These are phyloP conservation scores for Leccinum fibrillosum DNA, from an alignment of 768 basidiomycete species.

Conservation along the genomic window DNA sequence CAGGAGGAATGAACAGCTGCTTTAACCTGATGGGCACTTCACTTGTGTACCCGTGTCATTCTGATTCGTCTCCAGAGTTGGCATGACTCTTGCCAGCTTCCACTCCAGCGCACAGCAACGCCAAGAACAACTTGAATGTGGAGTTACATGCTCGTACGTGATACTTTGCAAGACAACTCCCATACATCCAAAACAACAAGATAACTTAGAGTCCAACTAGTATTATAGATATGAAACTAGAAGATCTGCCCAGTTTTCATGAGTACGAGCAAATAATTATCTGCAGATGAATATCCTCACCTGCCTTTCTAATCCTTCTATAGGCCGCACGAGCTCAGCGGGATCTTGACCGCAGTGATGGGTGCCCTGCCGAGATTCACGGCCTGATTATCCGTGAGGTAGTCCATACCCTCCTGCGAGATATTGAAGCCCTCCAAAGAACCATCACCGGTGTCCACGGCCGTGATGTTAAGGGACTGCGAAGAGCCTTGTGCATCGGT, in stretches of 20 bases:
- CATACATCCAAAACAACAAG: neutral
- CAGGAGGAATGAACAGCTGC: neutral
- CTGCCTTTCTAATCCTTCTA: neutral
- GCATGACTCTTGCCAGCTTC: neutral
- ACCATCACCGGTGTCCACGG: slow-evolving; percentile 45
- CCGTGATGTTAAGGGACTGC: slow-evolving; percentile 46
- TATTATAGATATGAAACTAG: neutral
- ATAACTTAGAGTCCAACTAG: neutral
- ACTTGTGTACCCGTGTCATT: neutral
- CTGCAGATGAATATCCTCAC: neutral
- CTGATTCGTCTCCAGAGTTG: neutral
- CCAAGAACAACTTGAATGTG: neutral
- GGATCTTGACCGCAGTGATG: slow-evolving; percentile 21
- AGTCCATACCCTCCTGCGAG: slow-evolving; percentile 35
- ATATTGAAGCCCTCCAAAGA: slow-evolving; percentile 32
- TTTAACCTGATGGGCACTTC: neutral
- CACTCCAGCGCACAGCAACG: too few species aligned
- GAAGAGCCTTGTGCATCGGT: slow-evolving; percentile 24
- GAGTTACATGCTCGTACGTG: neutral
- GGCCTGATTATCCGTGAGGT: slow-evolving; percentile 32
- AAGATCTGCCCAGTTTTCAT: neutral
- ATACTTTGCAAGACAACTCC: neutral
- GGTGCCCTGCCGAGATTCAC: slow-evolving; percentile 24
- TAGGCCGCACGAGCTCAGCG: slow-evolving; percentile 11
- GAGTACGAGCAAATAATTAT: neutral